Evolutionary conservation across 2,329 filamentous ascomycete genomes (phyloP), one percentile per base, ranked within the genome.

Genomic region (Hypoxylon sp.): DNA sequence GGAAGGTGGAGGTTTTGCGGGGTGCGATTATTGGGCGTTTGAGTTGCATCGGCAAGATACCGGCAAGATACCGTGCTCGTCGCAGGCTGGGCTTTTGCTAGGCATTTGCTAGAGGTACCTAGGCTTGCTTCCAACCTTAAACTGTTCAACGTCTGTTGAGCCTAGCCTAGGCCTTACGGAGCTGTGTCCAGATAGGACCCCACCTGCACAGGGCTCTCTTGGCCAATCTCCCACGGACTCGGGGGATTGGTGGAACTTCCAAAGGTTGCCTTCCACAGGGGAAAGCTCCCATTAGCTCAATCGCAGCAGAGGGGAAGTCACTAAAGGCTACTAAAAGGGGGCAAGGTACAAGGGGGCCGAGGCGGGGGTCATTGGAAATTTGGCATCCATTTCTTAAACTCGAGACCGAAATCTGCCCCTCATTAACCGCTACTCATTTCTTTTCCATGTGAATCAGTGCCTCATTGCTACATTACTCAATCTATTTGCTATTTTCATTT

Each of bases 221-320:
- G 48, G 22, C 64, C 54, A 66, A 67, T 57, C 33, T 57, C 52
- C 40, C 36, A 40, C 26, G 28, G 48, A 52, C 40, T 63, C 49
- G 53, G 42, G 40, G 55, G 55, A 67, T 67, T 67, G 65, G 61
- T 67, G 61, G 61, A 65, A 64, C 58, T 61, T 50, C 22, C n/a
- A n/a, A n/a, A n/a, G n/a, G n/a, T n/a, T n/a, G n/a, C 58, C n/a
- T 49, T 20, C 30, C 8, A 42, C 36, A 57, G 56, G 61, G 53
- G 49, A 55, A 64, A 44, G 45, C 61, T 62, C 54, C 58, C 54
- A 56, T 59, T 58, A 51, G 57, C 7, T 40, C 24, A 48, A 20
- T 22, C 36, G 44, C 28, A 33, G 38, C 22, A 51, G 36, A 51
- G 36, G 33, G 26, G 56, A 62, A 30, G 40, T 16, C 32, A 33